These are phyloP conservation scores for Dacryopinax primogenitus DNA, from an alignment of 768 basidiomycete genomes.

Conservation along the genomic window DNA sequence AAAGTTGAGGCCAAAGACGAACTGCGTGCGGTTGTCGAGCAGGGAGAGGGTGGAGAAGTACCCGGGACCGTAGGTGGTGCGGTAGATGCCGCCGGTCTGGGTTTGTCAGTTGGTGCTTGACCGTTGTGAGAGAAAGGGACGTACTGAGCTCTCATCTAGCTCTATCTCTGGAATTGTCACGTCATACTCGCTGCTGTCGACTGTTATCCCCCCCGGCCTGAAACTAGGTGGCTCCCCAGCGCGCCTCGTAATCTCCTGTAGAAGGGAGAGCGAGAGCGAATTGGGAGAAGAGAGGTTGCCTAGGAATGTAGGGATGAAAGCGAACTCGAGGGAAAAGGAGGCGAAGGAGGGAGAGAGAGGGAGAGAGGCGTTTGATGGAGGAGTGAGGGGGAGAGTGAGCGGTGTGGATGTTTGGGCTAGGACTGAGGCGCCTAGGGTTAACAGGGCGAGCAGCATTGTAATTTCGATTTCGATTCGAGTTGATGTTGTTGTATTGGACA, in stretches of 20 bases:
- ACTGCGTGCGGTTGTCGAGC: slow-evolving; percentile 21
- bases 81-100: slow-evolving; percentile 24
- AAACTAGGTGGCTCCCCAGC: slow-evolving; percentile 24
- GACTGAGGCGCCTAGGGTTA: no score
- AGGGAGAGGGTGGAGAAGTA: slow-evolving; percentile 23
- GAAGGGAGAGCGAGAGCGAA: slow-evolving; percentile 21
- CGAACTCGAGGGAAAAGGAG: slow-evolving; percentile 24
- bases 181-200: slow-evolving; percentile 23
- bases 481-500: no score
- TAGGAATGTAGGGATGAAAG: slow-evolving; percentile 23
- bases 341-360: slow-evolving; percentile 21
- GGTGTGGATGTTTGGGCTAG: background rate
- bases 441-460: no score
- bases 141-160: slow-evolving; percentile 21
- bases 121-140: slow-evolving; percentile 3
- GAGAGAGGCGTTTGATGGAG: slow-evolving; percentile 20
- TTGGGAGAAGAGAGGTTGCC: slow-evolving; percentile 25
- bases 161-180: slow-evolving; percentile 19
- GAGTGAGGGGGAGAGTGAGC: slow-evolving; percentile 13
- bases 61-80: slow-evolving; percentile 24
- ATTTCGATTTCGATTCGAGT: no score
- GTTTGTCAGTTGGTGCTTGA: background rate
- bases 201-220: slow-evolving; percentile 26
- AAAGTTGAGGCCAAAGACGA: slow-evolving; percentile 25
- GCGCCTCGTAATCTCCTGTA: slow-evolving; percentile 21